Base-by-base conservation (phyloP, 192 early-diverging fungal species). In the Backusella sp. region DNA sequence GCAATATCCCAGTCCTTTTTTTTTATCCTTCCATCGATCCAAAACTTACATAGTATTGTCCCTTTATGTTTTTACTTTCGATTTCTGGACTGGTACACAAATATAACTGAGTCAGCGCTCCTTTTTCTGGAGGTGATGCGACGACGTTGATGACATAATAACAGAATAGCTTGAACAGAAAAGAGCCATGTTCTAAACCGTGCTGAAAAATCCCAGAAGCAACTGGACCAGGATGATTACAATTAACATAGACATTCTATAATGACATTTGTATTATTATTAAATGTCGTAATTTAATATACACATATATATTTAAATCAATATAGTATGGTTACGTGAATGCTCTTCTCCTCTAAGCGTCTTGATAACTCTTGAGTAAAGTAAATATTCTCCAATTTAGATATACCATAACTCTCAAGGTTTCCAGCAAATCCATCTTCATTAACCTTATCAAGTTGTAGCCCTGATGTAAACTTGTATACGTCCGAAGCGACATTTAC, bases 51-150 rank as follows among this genome's bases (percentile, higher is more conserved):
- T 75, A 82, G 32, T 84, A 84, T 72, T 79, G 21, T 8, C 79
- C 82, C 39, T 68, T 73, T 9, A 83, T 77, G 17, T 78, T 73
- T 28, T 85, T 84, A 15, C 84, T 70, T 74, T 88, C 80, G 68
- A 88, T 79, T 66, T 89, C 81, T n/a, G 86, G 86, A 23, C 82
- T 85, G 1, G 85, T 80, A 19, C 86, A 82, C 71, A 82, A 75
- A 65, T 86, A 89, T 6, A 86, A 34, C 37, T 82, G 82, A 6
- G 82, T 85, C 49, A 86, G 42, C 0, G 86, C 82, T 17, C 88
- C 88, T 2, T 44, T 12, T 44, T 44, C 42, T 17, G 42, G 42
- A 44, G 42, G 14, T 17, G 11, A 12, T 44, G 42, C 42, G 15
- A 44, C 15, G 3, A 44, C 0, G 15, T 44, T 44, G 42, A 17